Conservation (phyloP, 768 basidiomycete species). For the Gymnopilus junonius region DNA sequence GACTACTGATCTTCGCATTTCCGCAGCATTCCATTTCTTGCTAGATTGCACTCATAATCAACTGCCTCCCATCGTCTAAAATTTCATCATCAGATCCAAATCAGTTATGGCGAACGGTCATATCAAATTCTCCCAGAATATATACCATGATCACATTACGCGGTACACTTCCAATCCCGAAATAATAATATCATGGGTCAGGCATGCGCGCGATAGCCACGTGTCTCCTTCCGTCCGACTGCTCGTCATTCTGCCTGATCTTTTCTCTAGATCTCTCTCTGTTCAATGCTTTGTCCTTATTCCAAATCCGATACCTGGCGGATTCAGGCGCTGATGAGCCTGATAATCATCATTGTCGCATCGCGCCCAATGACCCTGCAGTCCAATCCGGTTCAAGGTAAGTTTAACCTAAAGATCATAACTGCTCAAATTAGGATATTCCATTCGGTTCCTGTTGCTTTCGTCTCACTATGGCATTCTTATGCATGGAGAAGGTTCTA, state of each 20-base stretch:
- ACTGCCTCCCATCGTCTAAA: too few species aligned
- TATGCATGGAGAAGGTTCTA: background rate
- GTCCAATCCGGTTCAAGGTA: background rate
- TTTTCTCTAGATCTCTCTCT: background rate
- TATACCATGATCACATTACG: background rate
- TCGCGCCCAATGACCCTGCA: background rate
- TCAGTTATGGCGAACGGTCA: background rate
- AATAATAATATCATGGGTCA: too few species aligned
- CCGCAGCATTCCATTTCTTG: too few species aligned
- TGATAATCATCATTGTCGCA: background rate
- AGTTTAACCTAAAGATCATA: background rate
- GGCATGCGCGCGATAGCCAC: constrained; percentile 10
- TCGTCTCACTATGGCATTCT: background rate
- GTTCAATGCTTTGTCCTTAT: background rate
- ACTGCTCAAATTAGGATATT: background rate
- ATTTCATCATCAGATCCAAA: background rate
- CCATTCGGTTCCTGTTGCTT: background rate
- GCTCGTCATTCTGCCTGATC: background rate
- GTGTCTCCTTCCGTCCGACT: constrained; percentile 2
- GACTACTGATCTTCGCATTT: too few species aligned
- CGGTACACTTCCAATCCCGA: background rate
- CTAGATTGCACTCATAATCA: too few species aligned
- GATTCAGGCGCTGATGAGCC: background rate
- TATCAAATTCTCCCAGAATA: background rate
- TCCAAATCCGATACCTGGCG: background rate